A percentile compares a stretch with the other conserved stretches of the same genome.
Evolutionary conservation across 768 basidiomycete genomes (phyloP).

Genomic region (Lactifluus hygrophoroides): DNA sequence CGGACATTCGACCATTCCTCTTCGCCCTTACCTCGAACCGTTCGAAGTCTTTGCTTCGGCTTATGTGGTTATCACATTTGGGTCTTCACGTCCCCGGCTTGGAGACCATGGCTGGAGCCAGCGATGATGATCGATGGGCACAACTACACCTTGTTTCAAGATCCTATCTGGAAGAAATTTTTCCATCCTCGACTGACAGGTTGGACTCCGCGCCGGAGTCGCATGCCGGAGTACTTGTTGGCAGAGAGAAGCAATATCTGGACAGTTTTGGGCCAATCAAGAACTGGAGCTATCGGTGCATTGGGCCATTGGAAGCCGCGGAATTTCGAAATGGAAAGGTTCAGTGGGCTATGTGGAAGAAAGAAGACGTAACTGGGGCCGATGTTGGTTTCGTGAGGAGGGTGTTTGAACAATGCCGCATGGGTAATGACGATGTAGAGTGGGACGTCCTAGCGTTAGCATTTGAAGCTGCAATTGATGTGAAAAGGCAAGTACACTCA

Average conservation of each 20-base stretch:
- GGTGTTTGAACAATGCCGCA: conserved; percentile 50
- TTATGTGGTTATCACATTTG: conserved; percentile 60
- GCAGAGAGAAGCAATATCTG: conserved; percentile 53
- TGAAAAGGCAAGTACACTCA: conserved; percentile 42
- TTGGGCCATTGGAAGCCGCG: conserved; percentile 47
- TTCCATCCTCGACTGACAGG: conserved; percentile 35
- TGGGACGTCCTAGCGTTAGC: conserved; percentile 63
- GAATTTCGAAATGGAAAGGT: conserved; percentile 29
- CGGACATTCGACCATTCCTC: conserved; percentile 58
- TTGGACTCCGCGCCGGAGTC: conserved; percentile 44
- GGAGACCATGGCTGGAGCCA: conserved; percentile 22
- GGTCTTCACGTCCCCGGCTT: conserved; percentile 71
- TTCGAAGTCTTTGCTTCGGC: conserved; percentile 50
- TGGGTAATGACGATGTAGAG: conserved; percentile 38
- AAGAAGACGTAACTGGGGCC: conserved; percentile 42
- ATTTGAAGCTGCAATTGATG: conserved; percentile 53
- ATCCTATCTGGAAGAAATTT: conserved; percentile 41
- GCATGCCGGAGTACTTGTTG: conserved; percentile 56
- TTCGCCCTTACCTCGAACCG: conserved; percentile 32
- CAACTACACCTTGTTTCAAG: conserved; percentile 38
- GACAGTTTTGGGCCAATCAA: conserved; percentile 60
- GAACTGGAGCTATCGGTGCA: conserved; percentile 48
- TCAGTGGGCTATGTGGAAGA: conserved; percentile 35
- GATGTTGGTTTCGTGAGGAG: conserved; percentile 44
- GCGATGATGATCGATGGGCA: conserved; percentile 64